Evolutionary conservation across 1,139 yeast species (phyloP), one percentile per base, ranked within the genome.

Genomic region (Magnusiomyces sp.): DNA sequence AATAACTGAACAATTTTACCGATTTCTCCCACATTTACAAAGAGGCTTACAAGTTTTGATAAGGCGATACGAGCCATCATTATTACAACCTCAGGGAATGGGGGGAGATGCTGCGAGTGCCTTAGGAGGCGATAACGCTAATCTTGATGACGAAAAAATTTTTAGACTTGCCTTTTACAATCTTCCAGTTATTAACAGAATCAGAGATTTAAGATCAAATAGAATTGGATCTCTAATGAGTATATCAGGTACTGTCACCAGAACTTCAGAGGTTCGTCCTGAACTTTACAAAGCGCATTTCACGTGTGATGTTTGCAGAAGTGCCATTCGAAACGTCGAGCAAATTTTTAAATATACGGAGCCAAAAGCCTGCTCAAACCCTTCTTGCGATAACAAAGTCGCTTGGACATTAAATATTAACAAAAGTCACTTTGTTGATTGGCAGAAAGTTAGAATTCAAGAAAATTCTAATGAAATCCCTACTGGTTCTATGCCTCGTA

Each of bases 401-500:
- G 75, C 81, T 53, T 92, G 96, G 94, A 81, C 95, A 0, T 71
- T 94, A 51, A 83, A 86, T 60, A 81, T 90, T 17, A 67, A 86
- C 31, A 88, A 89, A 66, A 87, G 95, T 0, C 88, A 83, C 56
- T 92, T 92, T 61, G 75, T 88, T 55, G 98, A 92, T 71, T 92
- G 99, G 99, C 99, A 92, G 68, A 85, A 87, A 59, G 95, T 90
- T 23, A 77, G 98, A 58, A 85, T 92, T 55, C 99, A 92, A 66
- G 99, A 92, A 65, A 94, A 92, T 62, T 80, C 97, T 14, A 85
- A 76, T 60, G 98, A 92, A 68, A 92, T 92, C 53, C 99, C 99
- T 29, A 89, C 97, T 0, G 99, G 99, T 32, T 88, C 97, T 1
- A 92, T 92, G 99, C 99, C 99, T 37, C 79, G 99, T 66, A 92